Evolutionary conservation across 2,329 filamentous ascomycete species (phyloP), one percentile per base, ranked within the genome.

Genomic region (Exutisphaerella laricina): DNA sequence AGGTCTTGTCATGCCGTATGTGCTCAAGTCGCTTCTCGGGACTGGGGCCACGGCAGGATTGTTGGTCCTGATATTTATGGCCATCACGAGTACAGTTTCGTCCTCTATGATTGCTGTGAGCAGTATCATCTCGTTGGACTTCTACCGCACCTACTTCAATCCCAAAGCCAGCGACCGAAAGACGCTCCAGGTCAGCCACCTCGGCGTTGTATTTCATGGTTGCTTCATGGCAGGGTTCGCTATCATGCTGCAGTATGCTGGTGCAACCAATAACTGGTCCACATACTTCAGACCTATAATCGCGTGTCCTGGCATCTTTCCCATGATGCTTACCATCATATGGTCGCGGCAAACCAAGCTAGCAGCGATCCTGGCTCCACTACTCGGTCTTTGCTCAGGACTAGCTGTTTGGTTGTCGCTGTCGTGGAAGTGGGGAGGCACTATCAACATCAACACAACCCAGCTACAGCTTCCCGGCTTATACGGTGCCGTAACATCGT

Each of bases 81-180:
- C 72, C 3, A 52, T 74, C 18, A 75, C 72, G 1, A 70, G 67
- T 39, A 74, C 70, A 0, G 64, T 73, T 0, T 73, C 70, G 0
- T 72, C 72, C 0, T 70, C 66, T 4, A 69, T 73, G 63, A 74
- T 75, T 35, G 72, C 72, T 1, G 71, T 74, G 16, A 70, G 67
- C 58, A 70, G 67, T 43, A 74, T 75, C 31, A 57, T 74, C 5
- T 71, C 70, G 4, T 68, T 72, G 37, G 71, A 75, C 46, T 52
- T 74, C n/a, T 75, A 70, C 57, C 66, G 69, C 36, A 73, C 69
- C 3, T 75, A 75, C 46, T 61, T 74, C 59, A 69, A 74, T 44
- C 69, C 70, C 0, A 54, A 59, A 6, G 71, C 70, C 0, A 65
- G 62, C 1, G 70, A 73, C 50, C 60, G 62, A 23, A 60, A 63